Evolutionary conservation across 2,329 filamentous ascomycete species (phyloP), one percentile per base, ranked within the genome.

Genomic region (Seiridium unicorne): DNA sequence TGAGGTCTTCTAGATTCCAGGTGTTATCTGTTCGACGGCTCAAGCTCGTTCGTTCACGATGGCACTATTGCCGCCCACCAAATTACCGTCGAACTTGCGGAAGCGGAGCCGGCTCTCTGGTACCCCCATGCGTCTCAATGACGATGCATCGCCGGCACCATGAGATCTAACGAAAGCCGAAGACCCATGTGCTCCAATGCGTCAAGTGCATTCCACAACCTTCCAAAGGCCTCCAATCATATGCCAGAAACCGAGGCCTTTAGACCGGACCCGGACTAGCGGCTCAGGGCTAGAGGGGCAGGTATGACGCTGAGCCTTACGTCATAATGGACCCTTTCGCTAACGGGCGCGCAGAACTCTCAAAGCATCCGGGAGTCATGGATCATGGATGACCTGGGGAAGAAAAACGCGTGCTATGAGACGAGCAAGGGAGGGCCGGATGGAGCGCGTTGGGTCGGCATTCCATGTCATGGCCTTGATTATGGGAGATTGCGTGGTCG

Each of bases 281-380:
- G 42, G n/a, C 26, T 11, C 10, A 55, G 38, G 18, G 51, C 11
- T 42, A 9, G 51, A 55, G 36, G 36, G 51, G 36, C 51, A 42
- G 42, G 44, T 57, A 57, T 57, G 55, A 57, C 55, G 55, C 42
- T 57, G 26, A 18, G 40, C 42, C 34, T 11, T 57, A 57, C 55
- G 55, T 57, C 55, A 57, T 57, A 57, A 47, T 38, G 55, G 55
- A 48, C 44, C 44, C 44, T 44, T 48, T 47, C 40, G 40, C 34
- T 47, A 57, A 35, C 36, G n/a, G 31, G 26, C 36, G 51, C 38
- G n/a, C 11, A 42, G 18, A 32, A 26, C 26, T 13, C 18, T 18
- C 51, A 40, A 10, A 54, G 13, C 13, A n/a, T 4, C 36, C 13
- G n/a, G 53, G 53, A 55, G 53, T 57, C 55, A 57, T 57, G 55